Conservation (phyloP, 352 stramenopile species). For the Pilasporangium apinafurcum region DNA sequence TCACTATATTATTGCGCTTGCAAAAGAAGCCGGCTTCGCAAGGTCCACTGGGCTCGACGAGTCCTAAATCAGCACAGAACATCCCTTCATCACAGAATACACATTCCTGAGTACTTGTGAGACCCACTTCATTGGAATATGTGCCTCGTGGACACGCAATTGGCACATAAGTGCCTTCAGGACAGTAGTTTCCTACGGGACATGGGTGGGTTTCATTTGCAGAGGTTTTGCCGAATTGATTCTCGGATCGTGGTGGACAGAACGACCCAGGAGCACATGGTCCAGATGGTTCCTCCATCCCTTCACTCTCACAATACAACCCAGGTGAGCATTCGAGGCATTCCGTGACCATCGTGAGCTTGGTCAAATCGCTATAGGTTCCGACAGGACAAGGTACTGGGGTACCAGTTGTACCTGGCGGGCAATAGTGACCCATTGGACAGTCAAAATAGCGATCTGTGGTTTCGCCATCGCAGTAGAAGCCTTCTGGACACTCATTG, state of each 20-base stretch:
- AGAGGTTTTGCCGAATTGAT: slow-evolving; percentile 27
- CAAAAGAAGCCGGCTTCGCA: slow-evolving; percentile 42
- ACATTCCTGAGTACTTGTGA: slow-evolving; percentile 41
- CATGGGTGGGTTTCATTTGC: slow-evolving; percentile 40
- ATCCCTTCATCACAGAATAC: slow-evolving; percentile 44
- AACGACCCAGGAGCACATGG: slow-evolving; percentile 48
- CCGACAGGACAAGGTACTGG: slow-evolving; percentile 55
- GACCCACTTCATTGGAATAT: slow-evolving; percentile 46
- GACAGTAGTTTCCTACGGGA: slow-evolving; percentile 69
- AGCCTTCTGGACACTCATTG: slow-evolving; percentile 45
- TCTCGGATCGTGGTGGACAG: slow-evolving; percentile 37
- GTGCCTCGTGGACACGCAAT: slow-evolving; percentile 48
- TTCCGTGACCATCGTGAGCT: slow-evolving; percentile 24
- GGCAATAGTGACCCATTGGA: slow-evolving; percentile 41
- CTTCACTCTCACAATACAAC: slow-evolving; percentile 29
- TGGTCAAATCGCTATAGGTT: slow-evolving; percentile 44
- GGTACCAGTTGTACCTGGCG: slow-evolving; percentile 22
- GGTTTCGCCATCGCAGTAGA: slow-evolving; percentile 50
- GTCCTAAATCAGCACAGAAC: slow-evolving; percentile 27
- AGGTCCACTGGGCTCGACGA: slow-evolving; percentile 25
- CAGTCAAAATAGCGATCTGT: slow-evolving; percentile 39
- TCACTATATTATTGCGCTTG: slow-evolving; percentile 35
- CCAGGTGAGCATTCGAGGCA: slow-evolving; percentile 35
- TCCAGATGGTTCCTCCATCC: slow-evolving; percentile 15
- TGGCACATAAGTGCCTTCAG: slow-evolving; percentile 56